Evolutionary conservation across 2,329 filamentous ascomycete genomes (phyloP).

Genomic region (Tolypocladium endophyticum): DNA sequence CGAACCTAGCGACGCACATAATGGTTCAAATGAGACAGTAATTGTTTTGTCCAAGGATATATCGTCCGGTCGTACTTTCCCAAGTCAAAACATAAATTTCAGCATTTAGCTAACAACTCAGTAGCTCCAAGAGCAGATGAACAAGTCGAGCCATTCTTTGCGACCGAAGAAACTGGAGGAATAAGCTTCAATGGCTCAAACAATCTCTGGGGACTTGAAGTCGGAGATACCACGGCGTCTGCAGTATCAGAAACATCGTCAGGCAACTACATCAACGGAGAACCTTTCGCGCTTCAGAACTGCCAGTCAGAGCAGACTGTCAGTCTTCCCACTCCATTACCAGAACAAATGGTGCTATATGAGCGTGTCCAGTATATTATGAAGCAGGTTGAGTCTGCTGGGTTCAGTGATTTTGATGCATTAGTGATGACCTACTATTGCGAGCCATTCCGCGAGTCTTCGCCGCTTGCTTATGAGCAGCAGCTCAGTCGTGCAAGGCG

Average conservation of each 20-base stretch:
- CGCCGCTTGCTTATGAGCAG: neutral
- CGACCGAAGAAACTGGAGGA: neutral
- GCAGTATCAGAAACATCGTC: neutral
- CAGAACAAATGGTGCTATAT: neutral
- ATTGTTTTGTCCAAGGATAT: neutral
- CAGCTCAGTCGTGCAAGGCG: neutral
- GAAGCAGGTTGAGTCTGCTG: neutral
- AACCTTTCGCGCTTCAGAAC: neutral
- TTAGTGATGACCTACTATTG: neutral
- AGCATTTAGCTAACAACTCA: neutral
- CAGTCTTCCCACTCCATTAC: neutral
- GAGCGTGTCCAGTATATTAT: neutral
- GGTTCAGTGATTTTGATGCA: neutral
- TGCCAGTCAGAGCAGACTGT: neutral
- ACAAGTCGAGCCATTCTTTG: neutral
- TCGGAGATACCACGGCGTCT: neutral
- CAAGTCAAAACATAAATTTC: neutral
- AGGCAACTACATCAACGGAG: neutral
- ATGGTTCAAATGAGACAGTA: neutral
- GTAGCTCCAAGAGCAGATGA: neutral
- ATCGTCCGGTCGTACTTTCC: neutral
- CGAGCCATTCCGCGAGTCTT: neutral
- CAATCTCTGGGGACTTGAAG: neutral
- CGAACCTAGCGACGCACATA: neutral
- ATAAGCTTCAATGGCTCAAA: neutral